A percentile compares a stretch with the other conserved stretches of the same genome.
Evolutionary conservation across 2,329 filamentous ascomycete genomes (phyloP).

Genomic region (Coniochaeta sp.): DNA sequence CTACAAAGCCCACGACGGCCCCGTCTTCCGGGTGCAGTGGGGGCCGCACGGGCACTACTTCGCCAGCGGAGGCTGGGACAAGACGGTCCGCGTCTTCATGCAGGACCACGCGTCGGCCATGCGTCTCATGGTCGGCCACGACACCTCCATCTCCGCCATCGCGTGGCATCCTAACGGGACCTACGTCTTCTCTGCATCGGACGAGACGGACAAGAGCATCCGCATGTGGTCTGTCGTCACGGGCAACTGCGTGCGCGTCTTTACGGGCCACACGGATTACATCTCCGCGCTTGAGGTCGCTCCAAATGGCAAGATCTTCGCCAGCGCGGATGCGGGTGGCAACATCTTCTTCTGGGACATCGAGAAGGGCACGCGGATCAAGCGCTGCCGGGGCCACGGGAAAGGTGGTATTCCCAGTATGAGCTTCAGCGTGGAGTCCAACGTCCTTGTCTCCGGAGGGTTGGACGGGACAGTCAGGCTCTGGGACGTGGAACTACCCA

Average conservation of each 20-base stretch:
- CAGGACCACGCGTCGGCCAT: slow-evolving; percentile 88
- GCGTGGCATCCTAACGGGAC: slow-evolving; percentile 91
- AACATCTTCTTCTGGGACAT: slow-evolving; percentile 95
- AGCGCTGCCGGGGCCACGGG: slow-evolving; percentile 88
- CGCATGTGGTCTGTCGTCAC: slow-evolving; percentile 95
- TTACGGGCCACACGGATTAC: slow-evolving; percentile 84
- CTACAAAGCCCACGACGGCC: slow-evolving; percentile 87
- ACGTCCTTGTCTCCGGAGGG: slow-evolving; percentile 80
- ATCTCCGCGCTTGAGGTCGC: slow-evolving; percentile 80
- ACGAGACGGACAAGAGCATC: slow-evolving; percentile 78
- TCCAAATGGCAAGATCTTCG: slow-evolving; percentile 82
- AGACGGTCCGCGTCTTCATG: slow-evolving; percentile 83
- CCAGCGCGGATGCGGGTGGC: slow-evolving; percentile 79
- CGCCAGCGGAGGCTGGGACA: slow-evolving; percentile 77
- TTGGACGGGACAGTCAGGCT: slow-evolving; percentile 88
- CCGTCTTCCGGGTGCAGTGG: slow-evolving; percentile 84
- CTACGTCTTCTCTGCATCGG: slow-evolving; percentile 88
- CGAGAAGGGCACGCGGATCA: slow-evolving; percentile 74
- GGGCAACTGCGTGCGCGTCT: slow-evolving; percentile 81
- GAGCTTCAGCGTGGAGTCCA: slow-evolving; percentile 89
- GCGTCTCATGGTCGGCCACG: slow-evolving; percentile 84
- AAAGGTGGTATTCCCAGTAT: slow-evolving; percentile 92
- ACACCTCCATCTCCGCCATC: slow-evolving; percentile 86
- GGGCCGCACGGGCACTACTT: slow-evolving; percentile 96
- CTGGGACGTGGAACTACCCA: slow-evolving; percentile 79